phyloP scores from a whole-genome alignment of 169 alveolate genomes.

The Theileria sp. region DNA sequence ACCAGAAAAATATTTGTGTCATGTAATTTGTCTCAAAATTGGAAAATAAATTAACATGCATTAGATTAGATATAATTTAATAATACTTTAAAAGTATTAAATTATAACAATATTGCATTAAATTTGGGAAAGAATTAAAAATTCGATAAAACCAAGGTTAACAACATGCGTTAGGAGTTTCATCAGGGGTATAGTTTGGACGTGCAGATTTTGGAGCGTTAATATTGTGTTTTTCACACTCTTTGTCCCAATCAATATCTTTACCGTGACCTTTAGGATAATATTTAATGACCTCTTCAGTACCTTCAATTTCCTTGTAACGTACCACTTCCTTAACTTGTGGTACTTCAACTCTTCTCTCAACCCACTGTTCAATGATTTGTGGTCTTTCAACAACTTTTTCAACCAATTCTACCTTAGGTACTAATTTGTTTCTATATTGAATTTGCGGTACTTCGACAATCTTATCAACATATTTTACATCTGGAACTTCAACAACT shows the following conservation, averaged over 20 bases:
- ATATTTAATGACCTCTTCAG: conserved; percentile 84
- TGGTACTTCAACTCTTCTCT: conserved; percentile 82
- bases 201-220: conserved; percentile 4
- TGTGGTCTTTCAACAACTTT: conserved; percentile 80
- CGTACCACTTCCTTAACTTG: conserved; percentile 84
- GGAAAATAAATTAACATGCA: no score
- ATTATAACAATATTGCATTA: background rate
- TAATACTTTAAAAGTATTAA: background rate
- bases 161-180: conserved; percentile 28
- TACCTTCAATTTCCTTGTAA: conserved; percentile 80
- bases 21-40: no score
- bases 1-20: no score
- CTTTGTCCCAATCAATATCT: conserved; percentile 80
- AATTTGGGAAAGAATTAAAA: background rate
- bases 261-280: conserved; percentile 71
- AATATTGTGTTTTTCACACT: conserved; percentile 67
- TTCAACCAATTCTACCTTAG: conserved; percentile 83
- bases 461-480: conserved; percentile 81
- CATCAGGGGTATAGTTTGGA: conserved; percentile 1
- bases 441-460: conserved; percentile 85
- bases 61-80: no score
- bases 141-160: background rate
- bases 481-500: conserved; percentile 85
- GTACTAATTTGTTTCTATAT: conserved; percentile 80
- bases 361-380: conserved; percentile 83